Conservation (phyloP, 352 stramenopile species). For the Elongisporangium senticosum region DNA sequence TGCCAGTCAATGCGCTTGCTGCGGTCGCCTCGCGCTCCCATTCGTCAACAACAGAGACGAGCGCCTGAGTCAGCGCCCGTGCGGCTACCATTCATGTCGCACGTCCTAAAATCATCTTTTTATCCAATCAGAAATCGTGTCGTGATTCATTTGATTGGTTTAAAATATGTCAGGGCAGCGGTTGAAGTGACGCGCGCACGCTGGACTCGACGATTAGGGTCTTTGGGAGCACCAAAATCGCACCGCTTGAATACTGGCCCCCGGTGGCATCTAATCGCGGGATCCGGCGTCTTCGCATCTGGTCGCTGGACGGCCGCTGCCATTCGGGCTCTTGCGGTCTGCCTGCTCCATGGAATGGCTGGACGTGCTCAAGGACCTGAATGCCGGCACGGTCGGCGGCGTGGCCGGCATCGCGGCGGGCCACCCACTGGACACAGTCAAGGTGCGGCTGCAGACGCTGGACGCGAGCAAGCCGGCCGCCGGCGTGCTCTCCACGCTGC, state of each 20-base stretch:
- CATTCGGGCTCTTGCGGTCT: background rate
- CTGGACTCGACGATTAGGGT: background rate
- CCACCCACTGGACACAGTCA: constrained; percentile 84
- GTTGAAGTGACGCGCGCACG: background rate
- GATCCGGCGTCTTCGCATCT: background rate
- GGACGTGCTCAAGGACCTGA: constrained; percentile 78
- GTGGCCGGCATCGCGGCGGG: constrained; percentile 72
- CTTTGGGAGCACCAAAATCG: background rate
- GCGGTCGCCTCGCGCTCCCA: background rate
- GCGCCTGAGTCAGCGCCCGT: background rate
- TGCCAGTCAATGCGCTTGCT: background rate
- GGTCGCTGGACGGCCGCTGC: background rate
- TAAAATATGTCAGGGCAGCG: background rate
- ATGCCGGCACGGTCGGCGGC: constrained; percentile 74
- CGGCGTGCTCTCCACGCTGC: constrained; percentile 43
- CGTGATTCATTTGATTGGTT: background rate
- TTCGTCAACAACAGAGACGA: background rate
- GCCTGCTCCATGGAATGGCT: constrained; percentile 60
- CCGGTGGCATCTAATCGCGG: background rate
- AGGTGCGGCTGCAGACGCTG: constrained; percentile 77
- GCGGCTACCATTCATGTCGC: background rate
- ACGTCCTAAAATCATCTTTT: background rate
- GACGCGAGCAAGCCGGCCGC: constrained; percentile 13
- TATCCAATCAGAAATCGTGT: background rate
- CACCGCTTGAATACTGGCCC: background rate